These are phyloP conservation scores for Tricholoma matsutake DNA, from an alignment of 768 basidiomycete genomes.

Conservation along the genomic window DNA sequence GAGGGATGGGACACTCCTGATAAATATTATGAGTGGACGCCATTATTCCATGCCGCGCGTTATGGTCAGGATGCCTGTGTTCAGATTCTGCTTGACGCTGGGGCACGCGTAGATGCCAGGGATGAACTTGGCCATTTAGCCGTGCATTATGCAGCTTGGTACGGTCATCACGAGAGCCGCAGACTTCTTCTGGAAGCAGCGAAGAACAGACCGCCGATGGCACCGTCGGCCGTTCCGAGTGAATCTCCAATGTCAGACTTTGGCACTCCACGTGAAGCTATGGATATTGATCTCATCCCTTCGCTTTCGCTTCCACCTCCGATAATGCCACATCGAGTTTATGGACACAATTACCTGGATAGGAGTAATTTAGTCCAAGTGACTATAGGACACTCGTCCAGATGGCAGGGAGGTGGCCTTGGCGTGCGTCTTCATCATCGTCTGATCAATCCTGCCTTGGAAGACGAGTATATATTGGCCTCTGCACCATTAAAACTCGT, in stretches of 20 bases:
- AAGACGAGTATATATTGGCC: slow-evolving; percentile 63
- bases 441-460: slow-evolving; percentile 64
- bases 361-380: slow-evolving; percentile 83
- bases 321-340: slow-evolving; percentile 96
- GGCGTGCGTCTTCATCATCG: slow-evolving; percentile 72
- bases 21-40: slow-evolving; percentile 99
- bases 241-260: slow-evolving; percentile 40
- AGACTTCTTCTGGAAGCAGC: slow-evolving; percentile 52
- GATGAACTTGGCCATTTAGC: slow-evolving; percentile 87
- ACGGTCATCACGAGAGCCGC: slow-evolving; percentile 76
- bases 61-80: slow-evolving; percentile 79
- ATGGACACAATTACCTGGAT: slow-evolving; percentile 95
- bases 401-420: slow-evolving; percentile 30
- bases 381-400: slow-evolving; percentile 68
- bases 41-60: slow-evolving; percentile 91
- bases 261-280: slow-evolving; percentile 41
- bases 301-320: slow-evolving; percentile 94
- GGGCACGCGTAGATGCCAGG: slow-evolving; percentile 65
- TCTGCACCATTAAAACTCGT: slow-evolving; percentile 91
- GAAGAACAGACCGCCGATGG: slow-evolving; percentile 24
- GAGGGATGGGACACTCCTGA: slow-evolving; percentile 86
- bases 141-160: slow-evolving; percentile 96
- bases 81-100: slow-evolving; percentile 72
- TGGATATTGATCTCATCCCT: slow-evolving; percentile 88
- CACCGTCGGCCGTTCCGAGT: slow-evolving; percentile 21